A percentile compares a stretch with the other conserved stretches of the same genome.
Evolutionary conservation across 768 basidiomycete species (phyloP).

Genomic region (Mycena indigotica): DNA sequence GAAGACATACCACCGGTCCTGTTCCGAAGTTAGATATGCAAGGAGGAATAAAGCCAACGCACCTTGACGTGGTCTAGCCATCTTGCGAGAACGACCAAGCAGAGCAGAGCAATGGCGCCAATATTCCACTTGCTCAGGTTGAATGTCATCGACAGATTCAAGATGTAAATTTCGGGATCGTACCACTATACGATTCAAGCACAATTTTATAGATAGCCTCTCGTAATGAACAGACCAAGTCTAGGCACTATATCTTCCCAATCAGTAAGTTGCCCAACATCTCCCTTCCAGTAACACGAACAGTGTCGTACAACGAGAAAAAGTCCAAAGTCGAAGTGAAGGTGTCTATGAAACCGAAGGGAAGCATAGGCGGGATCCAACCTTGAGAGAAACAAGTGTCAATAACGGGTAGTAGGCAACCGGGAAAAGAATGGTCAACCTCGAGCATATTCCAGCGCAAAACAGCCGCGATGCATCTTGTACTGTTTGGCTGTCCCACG

Average conservation of each 20-base stretch:
- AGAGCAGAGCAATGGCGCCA: no score
- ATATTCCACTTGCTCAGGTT: no score
- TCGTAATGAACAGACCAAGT: no score
- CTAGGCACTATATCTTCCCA: conserved; percentile 80
- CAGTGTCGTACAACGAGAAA: conserved; percentile 77
- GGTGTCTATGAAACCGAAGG: conserved; percentile 87
- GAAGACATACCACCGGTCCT: conserved; percentile 39
- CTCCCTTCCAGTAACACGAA: conserved; percentile 77
- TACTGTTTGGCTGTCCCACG: conserved; percentile 93
- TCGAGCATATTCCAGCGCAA: conserved; percentile 91
- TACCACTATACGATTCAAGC: no score
- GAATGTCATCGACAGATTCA: no score
- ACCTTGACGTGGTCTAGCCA: no score
- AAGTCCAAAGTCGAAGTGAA: conserved; percentile 89
- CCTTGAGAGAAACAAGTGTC: conserved; percentile 48
- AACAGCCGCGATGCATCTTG: conserved; percentile 96
- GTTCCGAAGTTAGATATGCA: neutral
- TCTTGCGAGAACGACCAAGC: no score
- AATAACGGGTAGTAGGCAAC: neutral
- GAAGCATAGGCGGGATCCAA: conserved; percentile 97
- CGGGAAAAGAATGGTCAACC: no score
- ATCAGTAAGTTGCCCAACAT: conserved; percentile 79
- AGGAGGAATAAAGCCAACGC: neutral
- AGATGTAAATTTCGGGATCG: no score
- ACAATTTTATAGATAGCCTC: no score